These are phyloP conservation scores for Acanthamoeba royreba DNA, from an alignment of 208 protist genomes.

Conservation along the genomic window DNA sequence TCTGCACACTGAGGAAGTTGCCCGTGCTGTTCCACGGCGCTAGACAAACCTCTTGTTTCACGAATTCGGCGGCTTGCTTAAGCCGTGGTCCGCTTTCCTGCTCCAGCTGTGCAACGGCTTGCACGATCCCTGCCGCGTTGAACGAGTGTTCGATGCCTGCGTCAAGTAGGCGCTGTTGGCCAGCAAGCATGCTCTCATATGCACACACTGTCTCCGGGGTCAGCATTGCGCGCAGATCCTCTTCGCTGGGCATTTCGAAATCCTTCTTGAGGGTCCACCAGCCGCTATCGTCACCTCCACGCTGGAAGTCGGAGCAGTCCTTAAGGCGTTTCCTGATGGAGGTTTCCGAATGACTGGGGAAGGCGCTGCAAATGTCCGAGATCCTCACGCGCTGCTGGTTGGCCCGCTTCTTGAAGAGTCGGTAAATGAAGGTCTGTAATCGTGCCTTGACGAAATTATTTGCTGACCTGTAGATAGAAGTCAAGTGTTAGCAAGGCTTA, in stretches of 20 bases:
- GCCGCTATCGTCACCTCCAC: slow-evolving; percentile 67
- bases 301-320: slow-evolving; percentile 68
- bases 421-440: slow-evolving; percentile 66
- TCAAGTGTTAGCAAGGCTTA: slow-evolving; percentile 49
- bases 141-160: slow-evolving; percentile 65
- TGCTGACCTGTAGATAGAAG: too few species aligned
- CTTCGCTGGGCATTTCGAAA: slow-evolving; percentile 60
- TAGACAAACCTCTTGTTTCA: slow-evolving; percentile 61
- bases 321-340: slow-evolving; percentile 70
- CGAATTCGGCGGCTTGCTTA: not conserved
- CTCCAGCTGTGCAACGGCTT: not conserved
- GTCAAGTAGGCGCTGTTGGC: slow-evolving; percentile 58
- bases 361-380: slow-evolving; percentile 48
- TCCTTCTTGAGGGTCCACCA: slow-evolving; percentile 67
- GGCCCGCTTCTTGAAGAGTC: slow-evolving; percentile 54
- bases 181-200: slow-evolving; percentile 64
- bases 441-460: slow-evolving; percentile 62
- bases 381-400: slow-evolving; percentile 55
- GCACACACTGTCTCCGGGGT: slow-evolving; percentile 64
- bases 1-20: slow-evolving; percentile 50
- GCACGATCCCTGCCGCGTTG: not conserved
- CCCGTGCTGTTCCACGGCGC: slow-evolving; percentile 69
- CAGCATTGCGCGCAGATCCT: slow-evolving; percentile 62
- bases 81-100: not conserved
- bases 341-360: slow-evolving; percentile 64